Percentiles rank a stretch among this genome's conserved stretches.
phyloP scores from a whole-genome alignment of 1,139 yeast genomes.

The Sugiyamaella castrensis region DNA sequence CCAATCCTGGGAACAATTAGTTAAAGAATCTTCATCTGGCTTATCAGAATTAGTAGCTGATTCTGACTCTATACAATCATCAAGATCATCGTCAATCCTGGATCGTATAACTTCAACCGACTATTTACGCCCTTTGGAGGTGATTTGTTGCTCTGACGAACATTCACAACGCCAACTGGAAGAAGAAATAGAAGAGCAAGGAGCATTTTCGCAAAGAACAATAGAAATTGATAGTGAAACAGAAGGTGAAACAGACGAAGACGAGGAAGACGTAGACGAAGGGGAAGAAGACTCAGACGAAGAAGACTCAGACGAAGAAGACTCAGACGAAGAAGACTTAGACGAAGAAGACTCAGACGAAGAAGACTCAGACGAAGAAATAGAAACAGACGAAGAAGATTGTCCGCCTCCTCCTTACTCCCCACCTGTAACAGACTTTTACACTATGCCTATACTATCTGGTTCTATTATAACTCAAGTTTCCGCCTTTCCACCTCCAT shows the following conservation, averaged over 20 bases:
- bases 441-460: constrained; percentile 30
- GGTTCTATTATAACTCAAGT: constrained; percentile 37
- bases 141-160: too few species aligned
- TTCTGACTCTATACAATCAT: neutral
- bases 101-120: neutral
- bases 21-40: too few species aligned
- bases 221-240: too few species aligned
- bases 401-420: constrained; percentile 34
- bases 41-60: neutral
- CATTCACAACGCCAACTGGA: neutral
- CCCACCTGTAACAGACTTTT: constrained; percentile 27
- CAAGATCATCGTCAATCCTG: neutral
- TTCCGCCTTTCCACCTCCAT: constrained; percentile 15
- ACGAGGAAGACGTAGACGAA: too few species aligned
- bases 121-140: too few species aligned
- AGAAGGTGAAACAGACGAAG: too few species aligned
- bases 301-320: too few species aligned
- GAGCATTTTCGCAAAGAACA: too few species aligned
- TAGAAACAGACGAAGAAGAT: constrained; percentile 11
- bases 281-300: too few species aligned
- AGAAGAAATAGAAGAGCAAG: neutral
- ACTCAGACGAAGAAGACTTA: constrained; percentile 14
- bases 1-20: too few species aligned
- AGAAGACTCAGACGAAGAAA: too few species aligned
- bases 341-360: too few species aligned